These are phyloP conservation scores for Gynandropsis gynandra DNA, from an alignment of 345 rosid genomes.

Conservation along the genomic window DNA sequence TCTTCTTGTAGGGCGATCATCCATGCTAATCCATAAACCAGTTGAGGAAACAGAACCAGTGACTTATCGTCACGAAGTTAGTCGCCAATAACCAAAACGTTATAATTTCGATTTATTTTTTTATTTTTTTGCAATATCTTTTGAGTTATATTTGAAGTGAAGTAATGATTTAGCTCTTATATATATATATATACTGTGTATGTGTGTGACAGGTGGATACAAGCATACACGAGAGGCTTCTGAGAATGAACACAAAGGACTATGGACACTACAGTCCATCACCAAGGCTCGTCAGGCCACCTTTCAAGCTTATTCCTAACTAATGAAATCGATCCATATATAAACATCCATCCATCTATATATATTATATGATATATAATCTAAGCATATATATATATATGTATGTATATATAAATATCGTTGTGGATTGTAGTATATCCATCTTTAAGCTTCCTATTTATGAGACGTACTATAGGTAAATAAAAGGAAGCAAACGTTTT, in stretches of 20 bases:
- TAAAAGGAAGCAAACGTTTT: no score
- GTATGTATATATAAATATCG: no score
- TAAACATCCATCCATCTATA: no score
- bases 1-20: constrained; percentile 38
- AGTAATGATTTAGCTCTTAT: constrained; percentile 3
- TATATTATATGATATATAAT: constrained; percentile 12
- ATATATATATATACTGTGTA: constrained; percentile 9
- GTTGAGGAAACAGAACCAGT: constrained; percentile 4
- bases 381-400: no score
- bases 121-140: not conserved
- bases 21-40: constrained; percentile 24
- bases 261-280: constrained; percentile 69
- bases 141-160: not conserved
- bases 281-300: constrained; percentile 72
- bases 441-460: no score
- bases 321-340: constrained; percentile 28
- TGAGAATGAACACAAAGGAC: constrained; percentile 54
- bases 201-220: constrained; percentile 22
- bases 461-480: no score
- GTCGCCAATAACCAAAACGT: constrained; percentile 6
- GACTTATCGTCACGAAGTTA: constrained; percentile 30
- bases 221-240: constrained; percentile 49
- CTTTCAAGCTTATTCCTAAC: constrained; percentile 91
- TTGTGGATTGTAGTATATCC: no score
- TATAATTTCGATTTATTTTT: constrained; percentile 2